phyloP scores from a whole-genome alignment of 2,329 filamentous ascomycete species.

The Aspergillus sp. region DNA sequence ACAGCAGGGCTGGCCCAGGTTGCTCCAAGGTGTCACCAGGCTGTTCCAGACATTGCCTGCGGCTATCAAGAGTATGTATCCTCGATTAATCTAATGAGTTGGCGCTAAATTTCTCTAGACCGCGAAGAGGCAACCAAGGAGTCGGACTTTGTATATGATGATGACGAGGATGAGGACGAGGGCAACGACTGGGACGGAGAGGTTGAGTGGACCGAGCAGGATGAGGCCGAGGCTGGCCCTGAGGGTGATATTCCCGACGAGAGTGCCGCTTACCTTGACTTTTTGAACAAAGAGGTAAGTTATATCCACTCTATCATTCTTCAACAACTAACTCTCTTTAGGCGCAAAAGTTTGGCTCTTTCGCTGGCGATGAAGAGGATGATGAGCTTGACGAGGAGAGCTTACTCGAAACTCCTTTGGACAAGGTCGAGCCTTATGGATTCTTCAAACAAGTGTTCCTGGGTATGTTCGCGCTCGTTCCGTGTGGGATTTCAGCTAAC shows the following conservation, averaged over 20 bases:
- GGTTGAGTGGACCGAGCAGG: constrained; percentile 68
- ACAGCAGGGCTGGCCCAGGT: constrained; percentile 89
- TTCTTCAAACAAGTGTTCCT: constrained; percentile 82
- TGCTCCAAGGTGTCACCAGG: constrained; percentile 85
- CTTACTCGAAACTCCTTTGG: constrained; percentile 88
- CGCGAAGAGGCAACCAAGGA: constrained; percentile 90
- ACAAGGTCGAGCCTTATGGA: constrained; percentile 92
- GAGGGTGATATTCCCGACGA: constrained; percentile 79
- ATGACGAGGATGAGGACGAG: constrained; percentile 77
- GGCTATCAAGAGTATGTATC: constrained; percentile 76
- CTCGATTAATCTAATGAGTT: background rate
- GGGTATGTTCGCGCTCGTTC: constrained; percentile 62
- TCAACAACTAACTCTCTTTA: constrained; percentile 40
- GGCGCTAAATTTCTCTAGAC: constrained; percentile 53
- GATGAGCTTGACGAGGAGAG: constrained; percentile 92
- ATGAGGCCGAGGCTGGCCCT: constrained; percentile 64
- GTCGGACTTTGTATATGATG: constrained; percentile 77
- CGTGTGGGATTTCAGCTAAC: constrained; percentile 34
- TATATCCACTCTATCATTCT: background rate
- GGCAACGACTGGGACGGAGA: constrained; percentile 83
- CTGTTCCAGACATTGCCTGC: constrained; percentile 90
- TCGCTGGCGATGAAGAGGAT: constrained; percentile 78
- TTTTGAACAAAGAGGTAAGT: constrained; percentile 84
- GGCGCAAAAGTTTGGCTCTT: constrained; percentile 81
- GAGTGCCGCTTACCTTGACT: constrained; percentile 91